These are phyloP conservation scores for Xanthoconium stramineum DNA, from an alignment of 768 basidiomycete species.

Conservation along the genomic window DNA sequence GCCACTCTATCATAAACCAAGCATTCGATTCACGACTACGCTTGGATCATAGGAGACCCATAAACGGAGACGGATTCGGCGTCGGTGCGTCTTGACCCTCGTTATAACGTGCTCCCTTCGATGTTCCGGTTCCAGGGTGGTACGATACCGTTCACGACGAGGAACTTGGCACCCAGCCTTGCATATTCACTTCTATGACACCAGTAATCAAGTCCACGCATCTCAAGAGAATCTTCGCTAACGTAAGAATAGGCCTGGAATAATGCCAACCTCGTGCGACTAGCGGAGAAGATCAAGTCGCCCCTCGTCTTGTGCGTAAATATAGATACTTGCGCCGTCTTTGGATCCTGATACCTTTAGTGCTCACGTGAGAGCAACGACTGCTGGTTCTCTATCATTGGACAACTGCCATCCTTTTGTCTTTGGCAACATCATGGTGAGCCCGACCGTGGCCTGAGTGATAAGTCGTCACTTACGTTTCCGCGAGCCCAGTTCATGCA, in stretches of 20 bases:
- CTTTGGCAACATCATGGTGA: slow-evolving; percentile 88
- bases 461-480: background rate
- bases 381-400: slow-evolving; percentile 84
- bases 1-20: slow-evolving; percentile 96
- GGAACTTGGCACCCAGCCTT: slow-evolving; percentile 83
- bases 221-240: background rate
- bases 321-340: background rate
- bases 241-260: slow-evolving; percentile 81
- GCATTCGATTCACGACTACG: slow-evolving; percentile 93
- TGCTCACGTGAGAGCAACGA: slow-evolving; percentile 92
- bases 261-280: slow-evolving; percentile 85
- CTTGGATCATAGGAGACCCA: slow-evolving; percentile 75
- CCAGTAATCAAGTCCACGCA: slow-evolving; percentile 51
- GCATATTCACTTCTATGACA: slow-evolving; percentile 93
- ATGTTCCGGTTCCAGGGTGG: slow-evolving; percentile 60
- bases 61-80: slow-evolving; percentile 95
- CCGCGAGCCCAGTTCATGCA: slow-evolving; percentile 78
- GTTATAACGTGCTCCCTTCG: background rate
- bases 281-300: slow-evolving; percentile 97
- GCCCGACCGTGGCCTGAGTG: background rate
- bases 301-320: slow-evolving; percentile 84
- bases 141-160: slow-evolving; percentile 85
- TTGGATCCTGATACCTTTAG: slow-evolving; percentile 33
- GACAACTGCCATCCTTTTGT: slow-evolving; percentile 97
- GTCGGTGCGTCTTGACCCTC: slow-evolving; percentile 58